Evolutionary conservation across 1,284 basidiomycete species (phyloP).

Genomic region (Chalciporus piperatoides): DNA sequence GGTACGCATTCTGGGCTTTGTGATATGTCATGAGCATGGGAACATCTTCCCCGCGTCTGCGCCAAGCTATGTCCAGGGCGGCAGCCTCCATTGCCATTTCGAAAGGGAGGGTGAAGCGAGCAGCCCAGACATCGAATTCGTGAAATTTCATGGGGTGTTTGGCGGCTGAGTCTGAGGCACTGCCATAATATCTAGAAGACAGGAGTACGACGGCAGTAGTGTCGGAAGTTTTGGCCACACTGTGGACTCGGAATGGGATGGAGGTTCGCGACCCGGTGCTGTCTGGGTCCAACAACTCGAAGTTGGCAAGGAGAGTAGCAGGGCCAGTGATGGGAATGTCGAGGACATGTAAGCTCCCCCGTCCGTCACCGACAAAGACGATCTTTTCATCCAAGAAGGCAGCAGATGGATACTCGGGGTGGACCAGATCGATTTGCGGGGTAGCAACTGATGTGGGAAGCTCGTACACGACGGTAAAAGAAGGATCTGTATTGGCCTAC

Average conservation of each 20-base stretch:
- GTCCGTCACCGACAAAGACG: constrained; percentile 70
- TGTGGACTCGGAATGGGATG: constrained; percentile 60
- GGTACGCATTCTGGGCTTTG: constrained; percentile 41
- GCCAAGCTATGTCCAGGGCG: constrained; percentile 60
- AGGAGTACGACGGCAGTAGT: constrained; percentile 45
- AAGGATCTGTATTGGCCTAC: constrained; percentile 52
- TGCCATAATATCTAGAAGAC: constrained; percentile 50
- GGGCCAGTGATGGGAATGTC: constrained; percentile 32
- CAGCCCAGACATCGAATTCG: constrained; percentile 64
- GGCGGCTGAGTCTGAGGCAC: constrained; percentile 12
- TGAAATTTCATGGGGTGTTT: constrained; percentile 21
- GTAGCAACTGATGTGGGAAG: constrained; percentile 52
- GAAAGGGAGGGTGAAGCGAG: constrained; percentile 46
- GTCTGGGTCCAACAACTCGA: constrained; percentile 43
- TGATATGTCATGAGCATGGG: constrained; percentile 62
- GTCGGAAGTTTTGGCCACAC: constrained; percentile 38
- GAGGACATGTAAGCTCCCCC: constrained; percentile 64
- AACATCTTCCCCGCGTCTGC: constrained; percentile 63
- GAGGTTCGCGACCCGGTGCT: constrained; percentile 15
- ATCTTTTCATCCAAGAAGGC: constrained; percentile 49
- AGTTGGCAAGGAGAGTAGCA: constrained; percentile 51
- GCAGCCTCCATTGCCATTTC: constrained; percentile 30
- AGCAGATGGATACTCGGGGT: constrained; percentile 76
- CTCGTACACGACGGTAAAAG: constrained; percentile 55
- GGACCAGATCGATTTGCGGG: constrained; percentile 35